Percentiles rank a stretch among this genome's conserved stretches.
These are phyloP conservation scores for Pseudohalonectria lignicola DNA, from an alignment of 2,329 filamentous ascomycete species.

Conservation along the genomic window DNA sequence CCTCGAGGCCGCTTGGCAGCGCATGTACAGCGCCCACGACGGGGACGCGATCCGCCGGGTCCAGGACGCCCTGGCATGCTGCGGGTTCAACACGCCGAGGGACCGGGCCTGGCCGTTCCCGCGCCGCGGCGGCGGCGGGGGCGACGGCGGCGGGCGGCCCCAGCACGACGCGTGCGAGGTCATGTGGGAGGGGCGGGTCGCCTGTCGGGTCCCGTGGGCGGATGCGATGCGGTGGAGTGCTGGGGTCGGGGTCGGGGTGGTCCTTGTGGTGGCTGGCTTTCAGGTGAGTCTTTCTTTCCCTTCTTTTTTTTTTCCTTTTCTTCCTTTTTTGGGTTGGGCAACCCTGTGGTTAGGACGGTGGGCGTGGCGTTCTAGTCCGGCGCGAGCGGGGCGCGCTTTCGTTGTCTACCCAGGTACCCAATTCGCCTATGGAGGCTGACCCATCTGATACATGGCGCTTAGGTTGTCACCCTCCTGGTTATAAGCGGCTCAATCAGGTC, in stretches of 20 bases:
- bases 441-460: too few species aligned
- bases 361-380: too few species aligned
- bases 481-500: too few species aligned
- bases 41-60: constrained; percentile 40
- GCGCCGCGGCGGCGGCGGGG: constrained; percentile 7
- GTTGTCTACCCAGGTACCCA: too few species aligned
- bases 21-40: constrained; percentile 40
- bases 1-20: constrained; percentile 45
- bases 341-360: too few species aligned
- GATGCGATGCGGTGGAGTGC: constrained; percentile 39
- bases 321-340: too few species aligned
- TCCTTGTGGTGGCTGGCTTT: constrained; percentile 38
- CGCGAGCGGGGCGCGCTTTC: too few species aligned
- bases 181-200: constrained; percentile 29
- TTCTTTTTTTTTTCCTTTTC: not conserved
- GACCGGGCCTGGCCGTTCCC: constrained; percentile 57
- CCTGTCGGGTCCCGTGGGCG: constrained; percentile 48
- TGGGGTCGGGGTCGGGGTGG: constrained; percentile 43
- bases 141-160: constrained; percentile 11
- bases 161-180: too few species aligned
- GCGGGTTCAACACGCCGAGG: constrained; percentile 44
- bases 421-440: too few species aligned
- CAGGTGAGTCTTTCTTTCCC: constrained; percentile 29
- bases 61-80: constrained; percentile 57
- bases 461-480: too few species aligned